Evolutionary conservation across 257 asterid genomes (phyloP).

Genomic region (Solanum virginianum): DNA sequence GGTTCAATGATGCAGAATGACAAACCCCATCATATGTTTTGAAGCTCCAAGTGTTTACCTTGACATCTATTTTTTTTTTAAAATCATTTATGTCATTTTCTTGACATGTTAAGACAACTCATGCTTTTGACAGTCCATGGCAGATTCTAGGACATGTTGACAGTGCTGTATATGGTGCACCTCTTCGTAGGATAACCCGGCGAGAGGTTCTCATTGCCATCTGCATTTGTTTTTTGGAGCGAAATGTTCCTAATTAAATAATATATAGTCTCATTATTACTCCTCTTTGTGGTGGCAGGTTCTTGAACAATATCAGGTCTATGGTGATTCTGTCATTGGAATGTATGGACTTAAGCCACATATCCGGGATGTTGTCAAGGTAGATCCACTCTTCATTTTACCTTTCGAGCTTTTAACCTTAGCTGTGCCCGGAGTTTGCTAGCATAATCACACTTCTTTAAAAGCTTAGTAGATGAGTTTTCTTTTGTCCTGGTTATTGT

Average conservation of each 20-base stretch:
- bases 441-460: neutral
- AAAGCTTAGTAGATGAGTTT: neutral
- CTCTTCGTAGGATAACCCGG: conserved; percentile 49
- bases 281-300: conserved; percentile 31
- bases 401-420: neutral
- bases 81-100: neutral
- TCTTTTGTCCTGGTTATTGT: neutral
- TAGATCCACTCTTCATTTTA: conserved; percentile 8
- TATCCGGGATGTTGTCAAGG: conserved; percentile 63
- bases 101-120: conserved; percentile 1
- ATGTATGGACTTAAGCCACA: conserved; percentile 48
- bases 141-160: conserved; percentile 75
- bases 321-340: conserved; percentile 61
- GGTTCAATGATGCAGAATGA: neutral
- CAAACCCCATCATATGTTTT: neutral
- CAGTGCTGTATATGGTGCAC: conserved; percentile 68
- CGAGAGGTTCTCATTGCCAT: conserved; percentile 52
- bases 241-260: neutral
- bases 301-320: conserved; percentile 66
- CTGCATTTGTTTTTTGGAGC: neutral
- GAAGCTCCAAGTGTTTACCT: neutral
- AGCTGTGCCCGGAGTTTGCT: neutral
- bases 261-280: neutral
- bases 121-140: conserved; percentile 62
- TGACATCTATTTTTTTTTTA: neutral